Conservation (phyloP, 768 basidiomycete species). For the Serendipita vermifera region DNA sequence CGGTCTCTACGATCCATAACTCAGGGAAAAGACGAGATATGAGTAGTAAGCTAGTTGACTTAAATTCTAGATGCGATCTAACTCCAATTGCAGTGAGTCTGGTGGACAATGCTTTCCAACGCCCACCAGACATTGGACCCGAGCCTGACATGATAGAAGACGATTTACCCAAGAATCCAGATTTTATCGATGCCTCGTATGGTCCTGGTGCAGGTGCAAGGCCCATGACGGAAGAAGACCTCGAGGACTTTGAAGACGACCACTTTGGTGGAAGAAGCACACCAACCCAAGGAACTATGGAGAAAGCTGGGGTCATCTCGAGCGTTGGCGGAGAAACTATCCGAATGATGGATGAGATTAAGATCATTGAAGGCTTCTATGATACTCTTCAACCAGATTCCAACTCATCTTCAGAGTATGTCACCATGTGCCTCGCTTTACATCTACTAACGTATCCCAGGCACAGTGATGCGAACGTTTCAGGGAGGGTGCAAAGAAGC, state of each 20-base stretch:
- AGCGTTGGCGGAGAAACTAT: slow-evolving; percentile 72
- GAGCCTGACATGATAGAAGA: slow-evolving; percentile 83
- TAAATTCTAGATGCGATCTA: slow-evolving; percentile 3
- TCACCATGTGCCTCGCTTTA: neutral
- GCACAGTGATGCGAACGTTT: neutral
- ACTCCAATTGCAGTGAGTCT: slow-evolving; percentile 29
- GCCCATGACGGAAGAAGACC: slow-evolving; percentile 57
- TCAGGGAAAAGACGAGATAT: slow-evolving; percentile 15
- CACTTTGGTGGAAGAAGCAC: neutral
- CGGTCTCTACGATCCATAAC: neutral
- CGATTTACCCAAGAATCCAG: slow-evolving; percentile 77
- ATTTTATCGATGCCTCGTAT: slow-evolving; percentile 78
- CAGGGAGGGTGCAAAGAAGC: slow-evolving; percentile 43
- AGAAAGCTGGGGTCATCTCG: slow-evolving; percentile 12
- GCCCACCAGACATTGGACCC: slow-evolving; percentile 59
- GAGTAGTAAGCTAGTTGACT: slow-evolving; percentile 18
- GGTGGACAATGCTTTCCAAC: slow-evolving; percentile 70
- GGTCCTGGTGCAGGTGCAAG: slow-evolving; percentile 63
- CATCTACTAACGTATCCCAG: neutral
- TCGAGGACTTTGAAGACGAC: slow-evolving; percentile 46
- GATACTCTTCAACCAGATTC: slow-evolving; percentile 47
- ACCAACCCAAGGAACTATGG: neutral
- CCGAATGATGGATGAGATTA: slow-evolving; percentile 55
- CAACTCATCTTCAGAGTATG: slow-evolving; percentile 35
- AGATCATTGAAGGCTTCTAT: slow-evolving; percentile 61